These are phyloP conservation scores for Ochromonas danica DNA, from an alignment of 108 stramenopile species.

Conservation along the genomic window DNA sequence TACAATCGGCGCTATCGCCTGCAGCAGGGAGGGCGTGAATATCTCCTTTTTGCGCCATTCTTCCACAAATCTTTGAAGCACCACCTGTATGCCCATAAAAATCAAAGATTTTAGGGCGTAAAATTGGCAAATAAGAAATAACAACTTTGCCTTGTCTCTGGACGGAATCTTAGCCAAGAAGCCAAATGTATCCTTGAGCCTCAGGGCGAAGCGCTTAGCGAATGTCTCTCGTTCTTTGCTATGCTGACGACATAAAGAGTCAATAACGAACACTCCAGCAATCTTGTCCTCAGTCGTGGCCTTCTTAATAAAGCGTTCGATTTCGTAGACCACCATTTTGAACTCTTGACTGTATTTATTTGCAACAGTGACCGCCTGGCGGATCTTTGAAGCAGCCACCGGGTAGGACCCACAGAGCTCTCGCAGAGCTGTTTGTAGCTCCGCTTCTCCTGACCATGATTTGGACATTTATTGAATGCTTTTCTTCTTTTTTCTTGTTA, in stretches of 20 bases:
- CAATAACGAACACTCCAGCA: neutral
- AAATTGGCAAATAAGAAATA: too few relatives aligned
- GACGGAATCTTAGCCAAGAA: neutral
- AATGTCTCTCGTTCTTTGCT: neutral
- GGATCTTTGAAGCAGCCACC: neutral
- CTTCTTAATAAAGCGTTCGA: neutral
- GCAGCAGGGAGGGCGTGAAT: neutral
- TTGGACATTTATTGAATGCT: too few relatives aligned
- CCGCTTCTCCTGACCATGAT: neutral
- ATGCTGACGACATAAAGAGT: neutral
- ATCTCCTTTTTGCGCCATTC: neutral
- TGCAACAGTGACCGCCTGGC: neutral
- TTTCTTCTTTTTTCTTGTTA: too few relatives aligned
- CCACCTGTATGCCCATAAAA: too few relatives aligned
- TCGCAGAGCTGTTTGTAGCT: neutral
- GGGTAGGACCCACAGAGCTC: neutral
- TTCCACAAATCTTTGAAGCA: neutral
- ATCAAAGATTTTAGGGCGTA: too few relatives aligned
- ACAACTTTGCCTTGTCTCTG: neutral
- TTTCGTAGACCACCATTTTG: conserved; percentile 15
- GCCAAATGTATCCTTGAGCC: neutral
- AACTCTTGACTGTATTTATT: neutral
- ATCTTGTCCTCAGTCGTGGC: neutral
- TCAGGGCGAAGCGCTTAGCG: neutral
- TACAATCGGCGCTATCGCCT: neutral